A percentile compares a stretch with the other conserved stretches of the same genome.
Conservation (phyloP, 257 asterid species). For the Agastache rugosa region DNA sequence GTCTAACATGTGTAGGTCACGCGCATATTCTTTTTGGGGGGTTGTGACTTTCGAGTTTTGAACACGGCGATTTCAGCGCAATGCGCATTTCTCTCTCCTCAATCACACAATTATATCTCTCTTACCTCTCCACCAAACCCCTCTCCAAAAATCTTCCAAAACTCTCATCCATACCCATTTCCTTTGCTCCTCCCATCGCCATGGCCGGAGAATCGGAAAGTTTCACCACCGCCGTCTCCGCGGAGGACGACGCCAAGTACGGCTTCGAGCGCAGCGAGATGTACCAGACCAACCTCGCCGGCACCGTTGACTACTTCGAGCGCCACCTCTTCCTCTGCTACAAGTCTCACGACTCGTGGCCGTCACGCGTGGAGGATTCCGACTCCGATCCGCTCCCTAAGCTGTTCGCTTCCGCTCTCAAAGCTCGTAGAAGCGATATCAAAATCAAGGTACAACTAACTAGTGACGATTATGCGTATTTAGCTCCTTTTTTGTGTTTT, state of each 20-base stretch:
- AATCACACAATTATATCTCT: conserved; percentile 24
- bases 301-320: conserved; percentile 68
- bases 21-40: neutral
- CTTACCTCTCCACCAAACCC: conserved; percentile 29
- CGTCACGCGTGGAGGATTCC: conserved; percentile 75
- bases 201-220: conserved; percentile 74
- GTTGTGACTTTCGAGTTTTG: neutral
- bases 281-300: conserved; percentile 64
- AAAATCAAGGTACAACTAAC: conserved; percentile 53
- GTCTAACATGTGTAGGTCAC: neutral
- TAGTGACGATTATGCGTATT: neutral
- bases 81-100: conserved; percentile 52
- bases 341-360: conserved; percentile 87
- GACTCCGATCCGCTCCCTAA: conserved; percentile 89
- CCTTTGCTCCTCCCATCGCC: conserved; percentile 26
- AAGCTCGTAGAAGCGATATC: conserved; percentile 71
- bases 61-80: neutral
- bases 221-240: conserved; percentile 48
- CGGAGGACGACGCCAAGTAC: conserved; percentile 53
- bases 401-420: conserved; percentile 62
- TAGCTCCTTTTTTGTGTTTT: neutral
- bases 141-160: conserved; percentile 36
- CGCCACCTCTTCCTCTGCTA: conserved; percentile 94
- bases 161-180: conserved; percentile 13
- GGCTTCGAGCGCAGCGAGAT: conserved; percentile 89